Conservation (phyloP, 495 filamentous ascomycete species). For the Penicillium samsonianum region DNA sequence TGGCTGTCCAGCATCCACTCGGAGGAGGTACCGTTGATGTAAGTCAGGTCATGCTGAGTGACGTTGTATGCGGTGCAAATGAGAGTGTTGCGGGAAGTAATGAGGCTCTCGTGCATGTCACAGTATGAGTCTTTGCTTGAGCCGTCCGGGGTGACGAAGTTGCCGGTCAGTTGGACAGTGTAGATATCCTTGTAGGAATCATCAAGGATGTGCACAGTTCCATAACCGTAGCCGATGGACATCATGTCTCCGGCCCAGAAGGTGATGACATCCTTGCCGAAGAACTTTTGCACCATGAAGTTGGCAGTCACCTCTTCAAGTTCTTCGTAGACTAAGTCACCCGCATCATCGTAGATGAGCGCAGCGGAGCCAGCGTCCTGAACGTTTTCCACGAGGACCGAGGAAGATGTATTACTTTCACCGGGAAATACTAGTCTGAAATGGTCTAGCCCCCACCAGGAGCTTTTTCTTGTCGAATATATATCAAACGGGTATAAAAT, state of each 20-base stretch:
- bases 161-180: slow-evolving; percentile 31
- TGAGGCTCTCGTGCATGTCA: slow-evolving; percentile 51
- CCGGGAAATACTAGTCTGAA: too few relatives aligned
- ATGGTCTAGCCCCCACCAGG: too few relatives aligned
- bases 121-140: slow-evolving; percentile 33
- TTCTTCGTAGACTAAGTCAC: slow-evolving; percentile 38
- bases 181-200: slow-evolving; percentile 43
- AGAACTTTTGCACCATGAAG: slow-evolving; percentile 36
- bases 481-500: too few relatives aligned
- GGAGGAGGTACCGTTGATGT: slow-evolving; percentile 36
- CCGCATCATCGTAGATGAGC: slow-evolving; percentile 39
- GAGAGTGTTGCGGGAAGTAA: slow-evolving; percentile 51
- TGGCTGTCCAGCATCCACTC: slow-evolving; percentile 51
- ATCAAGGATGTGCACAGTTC: slow-evolving; percentile 40
- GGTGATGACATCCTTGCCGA: slow-evolving; percentile 36
- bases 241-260: slow-evolving; percentile 42
- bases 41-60: slow-evolving; percentile 48
- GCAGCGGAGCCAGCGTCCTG: slow-evolving; percentile 31
- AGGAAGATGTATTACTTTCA: too few relatives aligned
- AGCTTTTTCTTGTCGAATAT: too few relatives aligned
- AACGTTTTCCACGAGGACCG: slow-evolving; percentile 35
- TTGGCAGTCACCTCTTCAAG: slow-evolving; percentile 39
- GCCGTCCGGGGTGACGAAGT: slow-evolving; percentile 35
- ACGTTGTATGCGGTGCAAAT: slow-evolving; percentile 58
- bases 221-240: slow-evolving; percentile 36